A percentile compares a stretch with the other conserved stretches of the same genome.
Conservation (phyloP, 805 yeast genomes). For the Pichia eremophila region DNA sequence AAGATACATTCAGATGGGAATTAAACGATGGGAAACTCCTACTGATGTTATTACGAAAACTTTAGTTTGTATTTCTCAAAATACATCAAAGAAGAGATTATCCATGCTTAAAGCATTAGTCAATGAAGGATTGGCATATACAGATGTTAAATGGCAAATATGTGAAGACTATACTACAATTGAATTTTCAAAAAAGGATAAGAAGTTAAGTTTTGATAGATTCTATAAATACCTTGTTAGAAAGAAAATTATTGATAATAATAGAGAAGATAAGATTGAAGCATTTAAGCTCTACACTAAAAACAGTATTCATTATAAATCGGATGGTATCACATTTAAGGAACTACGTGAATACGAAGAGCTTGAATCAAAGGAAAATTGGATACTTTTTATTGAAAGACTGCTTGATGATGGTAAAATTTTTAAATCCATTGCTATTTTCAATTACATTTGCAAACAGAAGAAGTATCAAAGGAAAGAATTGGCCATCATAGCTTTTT, state of each 20-base stretch:
- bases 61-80: not conserved
- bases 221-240: not conserved
- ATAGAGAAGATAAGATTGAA: not conserved
- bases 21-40: slow-evolving; percentile 1
- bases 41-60: slow-evolving; percentile 1
- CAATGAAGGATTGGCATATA: slow-evolving; percentile 3
- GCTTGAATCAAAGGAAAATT: not conserved
- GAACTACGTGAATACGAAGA: not conserved
- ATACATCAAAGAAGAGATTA: slow-evolving; percentile 1
- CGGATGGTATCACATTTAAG: not conserved
- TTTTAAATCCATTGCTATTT: not conserved
- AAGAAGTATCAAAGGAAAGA: not conserved
- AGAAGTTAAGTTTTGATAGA: not conserved
- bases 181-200: not conserved
- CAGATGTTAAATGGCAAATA: not conserved
- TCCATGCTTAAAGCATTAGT: not conserved
- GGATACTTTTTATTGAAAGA: not conserved
- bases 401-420: not conserved
- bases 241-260: not conserved
- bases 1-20: slow-evolving; percentile 1
- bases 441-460: not conserved
- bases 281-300: not conserved
- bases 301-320: not conserved
- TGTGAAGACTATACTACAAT: slow-evolving; percentile 1
- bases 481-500: not conserved